Evolutionary conservation across 305 asterid species (phyloP).

Genomic region (Andrographis paniculata): DNA sequence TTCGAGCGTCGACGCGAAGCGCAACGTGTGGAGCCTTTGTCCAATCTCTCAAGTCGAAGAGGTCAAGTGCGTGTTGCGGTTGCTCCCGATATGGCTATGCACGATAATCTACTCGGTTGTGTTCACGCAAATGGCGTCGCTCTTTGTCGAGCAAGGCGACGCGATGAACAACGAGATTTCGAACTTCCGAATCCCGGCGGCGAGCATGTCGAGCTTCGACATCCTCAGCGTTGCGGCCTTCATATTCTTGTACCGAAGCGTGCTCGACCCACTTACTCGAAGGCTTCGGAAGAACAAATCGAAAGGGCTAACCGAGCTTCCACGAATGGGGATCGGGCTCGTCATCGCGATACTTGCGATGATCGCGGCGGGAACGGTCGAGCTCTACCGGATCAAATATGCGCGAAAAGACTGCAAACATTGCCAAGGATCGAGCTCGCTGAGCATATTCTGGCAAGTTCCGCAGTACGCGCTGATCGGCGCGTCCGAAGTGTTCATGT

Average conservation of each 20-base stretch:
- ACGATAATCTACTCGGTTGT: slow-evolving; percentile 50
- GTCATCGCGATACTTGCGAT: slow-evolving; percentile 49
- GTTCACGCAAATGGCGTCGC: slow-evolving; percentile 60
- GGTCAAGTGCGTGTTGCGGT: slow-evolving; percentile 40
- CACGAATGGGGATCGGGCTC: slow-evolving; percentile 63
- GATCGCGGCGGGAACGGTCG: slow-evolving; percentile 52
- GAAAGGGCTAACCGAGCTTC: slow-evolving; percentile 50
- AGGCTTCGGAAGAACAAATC: slow-evolving; percentile 19
- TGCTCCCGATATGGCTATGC: slow-evolving; percentile 56
- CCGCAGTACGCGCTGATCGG: slow-evolving; percentile 51
- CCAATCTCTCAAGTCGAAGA: slow-evolving; percentile 55
- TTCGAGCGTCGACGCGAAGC: slow-evolving; percentile 12
- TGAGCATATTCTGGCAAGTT: slow-evolving; percentile 56
- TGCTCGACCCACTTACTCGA: slow-evolving; percentile 33
- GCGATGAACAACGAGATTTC: slow-evolving; percentile 40
- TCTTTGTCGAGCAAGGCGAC: slow-evolving; percentile 53
- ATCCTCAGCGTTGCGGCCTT: slow-evolving; percentile 45
- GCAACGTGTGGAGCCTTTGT: slow-evolving; percentile 36
- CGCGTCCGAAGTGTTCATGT: slow-evolving; percentile 51
- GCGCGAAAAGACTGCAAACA: slow-evolving; percentile 34
- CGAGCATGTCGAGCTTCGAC: slow-evolving; percentile 58
- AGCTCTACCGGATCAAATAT: slow-evolving; percentile 41
- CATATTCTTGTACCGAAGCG: slow-evolving; percentile 48
- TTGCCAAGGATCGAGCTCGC: slow-evolving; percentile 46
- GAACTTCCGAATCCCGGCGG: slow-evolving; percentile 44